Evolutionary conservation across 106 monocot species (phyloP).

Genomic region (Acorus calamus): DNA sequence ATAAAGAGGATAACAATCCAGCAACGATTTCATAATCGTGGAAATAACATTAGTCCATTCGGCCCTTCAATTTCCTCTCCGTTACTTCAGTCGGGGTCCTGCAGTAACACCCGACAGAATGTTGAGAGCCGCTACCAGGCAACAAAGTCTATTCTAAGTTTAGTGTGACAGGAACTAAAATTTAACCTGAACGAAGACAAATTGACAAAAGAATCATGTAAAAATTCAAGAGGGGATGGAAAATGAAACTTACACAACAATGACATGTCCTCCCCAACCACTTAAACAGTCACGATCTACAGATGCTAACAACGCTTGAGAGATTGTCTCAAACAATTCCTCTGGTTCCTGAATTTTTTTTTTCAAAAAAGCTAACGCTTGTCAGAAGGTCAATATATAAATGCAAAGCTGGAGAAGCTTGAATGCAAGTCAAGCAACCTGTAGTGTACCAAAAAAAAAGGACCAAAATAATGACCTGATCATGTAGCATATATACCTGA

Average conservation of each 20-base stretch:
- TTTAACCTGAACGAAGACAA: not conserved
- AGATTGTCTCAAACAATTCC: conserved; percentile 86
- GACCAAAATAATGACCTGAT: too few relatives aligned
- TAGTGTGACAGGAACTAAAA: not conserved
- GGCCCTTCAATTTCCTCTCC: conserved; percentile 59
- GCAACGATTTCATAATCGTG: too few relatives aligned
- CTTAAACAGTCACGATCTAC: conserved; percentile 94
- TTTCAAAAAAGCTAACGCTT: too few relatives aligned
- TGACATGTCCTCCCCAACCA: conserved; percentile 91
- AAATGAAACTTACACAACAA: conserved; percentile 66
- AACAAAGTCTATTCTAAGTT: not conserved
- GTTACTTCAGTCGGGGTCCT: conserved; percentile 80
- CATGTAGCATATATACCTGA: too few relatives aligned
- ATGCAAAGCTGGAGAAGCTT: too few relatives aligned
- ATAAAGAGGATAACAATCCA: too few relatives aligned
- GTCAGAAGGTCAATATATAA: too few relatives aligned
- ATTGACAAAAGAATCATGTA: not conserved
- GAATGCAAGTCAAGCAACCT: too few relatives aligned
- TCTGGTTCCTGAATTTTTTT: conserved; percentile 53
- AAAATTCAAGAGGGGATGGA: too few relatives aligned
- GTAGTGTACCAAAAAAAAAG: too few relatives aligned
- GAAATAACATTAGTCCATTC: conserved; percentile 47
- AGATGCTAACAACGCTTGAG: conserved; percentile 77
- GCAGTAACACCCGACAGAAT: conserved; percentile 2
- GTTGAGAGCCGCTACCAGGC: not conserved